Percentiles rank a stretch among this genome's conserved stretches.
Conservation (phyloP, 257 asterid species). For the Ballota nigra region DNA sequence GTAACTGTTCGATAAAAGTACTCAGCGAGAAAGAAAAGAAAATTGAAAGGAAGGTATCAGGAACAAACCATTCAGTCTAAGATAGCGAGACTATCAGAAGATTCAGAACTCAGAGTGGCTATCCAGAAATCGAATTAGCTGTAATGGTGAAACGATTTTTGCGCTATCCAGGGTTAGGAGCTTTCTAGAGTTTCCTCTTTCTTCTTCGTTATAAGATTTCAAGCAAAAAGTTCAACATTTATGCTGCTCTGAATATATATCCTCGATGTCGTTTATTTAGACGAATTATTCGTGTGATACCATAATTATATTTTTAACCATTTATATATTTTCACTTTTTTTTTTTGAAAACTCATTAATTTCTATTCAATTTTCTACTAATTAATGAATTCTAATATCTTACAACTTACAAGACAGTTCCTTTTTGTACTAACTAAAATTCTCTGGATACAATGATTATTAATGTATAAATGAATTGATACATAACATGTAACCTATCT, state of each 20-base stretch:
- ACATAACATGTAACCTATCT: no score
- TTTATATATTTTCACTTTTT: no score
- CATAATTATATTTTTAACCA: no score
- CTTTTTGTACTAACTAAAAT: no score
- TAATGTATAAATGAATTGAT: no score
- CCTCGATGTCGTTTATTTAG: no score
- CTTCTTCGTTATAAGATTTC: neutral
- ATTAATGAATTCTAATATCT: no score
- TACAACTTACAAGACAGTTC: no score
- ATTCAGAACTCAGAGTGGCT: neutral
- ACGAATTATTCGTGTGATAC: no score
- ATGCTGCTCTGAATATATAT: neutral
- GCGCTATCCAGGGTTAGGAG: neutral
- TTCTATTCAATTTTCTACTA: no score
- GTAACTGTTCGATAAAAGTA: conserved; percentile 45
- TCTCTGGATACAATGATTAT: no score
- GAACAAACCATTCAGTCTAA: conserved; percentile 26
- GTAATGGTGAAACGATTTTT: neutral
- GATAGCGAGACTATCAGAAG: neutral
- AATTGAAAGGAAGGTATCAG: neutral
- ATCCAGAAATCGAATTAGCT: conserved; percentile 14
- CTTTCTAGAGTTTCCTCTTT: neutral
- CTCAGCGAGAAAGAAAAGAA: conserved; percentile 3
- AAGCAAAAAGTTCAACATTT: neutral
- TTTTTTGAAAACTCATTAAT: no score